Evolutionary conservation across 441 rosid genomes (phyloP).

Genomic region (Daphne laureola): DNA sequence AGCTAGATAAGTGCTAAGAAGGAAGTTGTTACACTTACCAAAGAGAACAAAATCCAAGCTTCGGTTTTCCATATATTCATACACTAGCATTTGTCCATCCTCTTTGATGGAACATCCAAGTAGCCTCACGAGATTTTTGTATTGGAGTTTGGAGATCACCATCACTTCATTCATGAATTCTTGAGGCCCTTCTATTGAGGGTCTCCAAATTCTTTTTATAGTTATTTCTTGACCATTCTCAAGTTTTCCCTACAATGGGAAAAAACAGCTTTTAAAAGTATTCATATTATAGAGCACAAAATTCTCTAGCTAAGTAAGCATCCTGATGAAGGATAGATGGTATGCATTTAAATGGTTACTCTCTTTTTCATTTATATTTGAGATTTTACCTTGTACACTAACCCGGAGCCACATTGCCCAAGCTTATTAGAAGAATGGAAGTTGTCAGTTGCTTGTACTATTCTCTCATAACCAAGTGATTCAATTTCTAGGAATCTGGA

Average conservation of each 20-base stretch:
- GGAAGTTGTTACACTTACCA: not conserved
- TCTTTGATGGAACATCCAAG: not conserved
- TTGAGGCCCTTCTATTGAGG: constrained; percentile 23
- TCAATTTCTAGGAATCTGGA: not conserved
- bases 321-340: too few species aligned
- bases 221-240: too few species aligned
- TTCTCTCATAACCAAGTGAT: not conserved
- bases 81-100: not conserved
- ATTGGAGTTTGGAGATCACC: constrained; percentile 20
- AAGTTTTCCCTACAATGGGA: too few species aligned
- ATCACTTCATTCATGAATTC: constrained; percentile 39
- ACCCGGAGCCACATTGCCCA: constrained; percentile 11
- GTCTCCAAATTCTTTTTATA: constrained; percentile 25
- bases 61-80: not conserved
- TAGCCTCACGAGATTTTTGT: not conserved
- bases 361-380: too few species aligned
- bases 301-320: too few species aligned
- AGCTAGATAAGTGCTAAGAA: too few species aligned
- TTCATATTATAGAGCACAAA: too few species aligned
- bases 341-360: too few species aligned
- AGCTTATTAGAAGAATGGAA: constrained; percentile 3
- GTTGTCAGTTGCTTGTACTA: constrained; percentile 7
- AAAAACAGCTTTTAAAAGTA: too few species aligned
- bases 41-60: not conserved
- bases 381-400: constrained; percentile 2